phyloP scores from a whole-genome alignment of 192 early-diverging fungal species.

The Lobosporangium transversale region DNA sequence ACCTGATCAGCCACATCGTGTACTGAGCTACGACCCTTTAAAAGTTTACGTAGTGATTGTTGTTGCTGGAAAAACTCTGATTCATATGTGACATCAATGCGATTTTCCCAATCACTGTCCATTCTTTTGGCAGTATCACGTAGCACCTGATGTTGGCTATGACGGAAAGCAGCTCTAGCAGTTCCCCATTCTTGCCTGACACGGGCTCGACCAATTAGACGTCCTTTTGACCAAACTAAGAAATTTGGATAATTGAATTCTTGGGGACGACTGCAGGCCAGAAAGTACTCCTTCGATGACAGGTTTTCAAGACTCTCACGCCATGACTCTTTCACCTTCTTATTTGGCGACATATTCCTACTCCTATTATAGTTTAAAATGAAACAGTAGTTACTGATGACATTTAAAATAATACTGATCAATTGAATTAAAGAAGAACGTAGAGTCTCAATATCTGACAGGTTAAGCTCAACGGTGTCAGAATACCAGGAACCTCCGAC shows the following conservation, averaged over 20 bases:
- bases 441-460: conserved; percentile 10
- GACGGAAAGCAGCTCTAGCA: conserved; percentile 1
- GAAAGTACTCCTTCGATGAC: conserved; percentile 8
- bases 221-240: conserved; percentile 7
- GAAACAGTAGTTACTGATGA: conserved; percentile 1
- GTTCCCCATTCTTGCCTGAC: conserved; percentile 8
- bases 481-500: conserved; percentile 8
- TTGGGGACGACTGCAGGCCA: not conserved
- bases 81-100: not conserved
- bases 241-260: conserved; percentile 1
- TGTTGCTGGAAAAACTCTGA: not conserved
- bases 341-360: conserved; percentile 7
- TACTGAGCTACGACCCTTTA: not conserved
- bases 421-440: conserved; percentile 1
- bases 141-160: not conserved
- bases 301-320: not conserved
- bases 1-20: not conserved
- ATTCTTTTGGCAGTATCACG: conserved; percentile 2
- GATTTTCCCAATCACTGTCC: not conserved
- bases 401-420: not conserved
- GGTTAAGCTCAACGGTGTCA: conserved; percentile 2
- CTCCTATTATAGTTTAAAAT: not conserved
- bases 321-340: not conserved
- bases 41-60: not conserved
- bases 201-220: conserved; percentile 1